These are phyloP conservation scores for Aspergillus sp. DNA, from an alignment of 2,329 filamentous ascomycete genomes.

Conservation along the genomic window DNA sequence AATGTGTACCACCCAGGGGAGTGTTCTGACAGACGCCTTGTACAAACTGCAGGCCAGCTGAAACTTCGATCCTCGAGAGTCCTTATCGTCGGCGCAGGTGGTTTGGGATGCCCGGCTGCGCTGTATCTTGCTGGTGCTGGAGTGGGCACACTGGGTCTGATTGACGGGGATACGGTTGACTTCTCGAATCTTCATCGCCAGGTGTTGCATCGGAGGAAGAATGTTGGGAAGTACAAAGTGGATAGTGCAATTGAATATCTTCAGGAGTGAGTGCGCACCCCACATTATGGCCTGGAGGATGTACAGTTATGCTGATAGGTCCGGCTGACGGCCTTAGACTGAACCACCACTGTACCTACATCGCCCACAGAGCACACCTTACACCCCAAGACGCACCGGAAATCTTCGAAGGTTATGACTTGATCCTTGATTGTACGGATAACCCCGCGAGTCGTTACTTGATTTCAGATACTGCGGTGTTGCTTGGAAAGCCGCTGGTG, in stretches of 20 bases:
- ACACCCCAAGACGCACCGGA: conserved; percentile 58
- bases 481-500: conserved; percentile 69
- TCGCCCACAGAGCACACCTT: conserved; percentile 56
- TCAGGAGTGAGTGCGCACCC: conserved; percentile 37
- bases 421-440: conserved; percentile 92
- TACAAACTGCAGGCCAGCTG: conserved; percentile 56
- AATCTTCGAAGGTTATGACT: conserved; percentile 63
- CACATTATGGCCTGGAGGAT: neutral
- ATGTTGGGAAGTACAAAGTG: conserved; percentile 70
- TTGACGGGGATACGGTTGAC: conserved; percentile 85
- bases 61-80: conserved; percentile 61
- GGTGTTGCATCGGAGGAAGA: conserved; percentile 64
- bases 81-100: conserved; percentile 78
- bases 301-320: no score
- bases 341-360: conserved; percentile 63
- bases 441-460: conserved; percentile 86
- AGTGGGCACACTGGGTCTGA: conserved; percentile 70
- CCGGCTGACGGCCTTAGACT: conserved; percentile 41
- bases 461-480: conserved; percentile 80
- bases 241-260: conserved; percentile 62
- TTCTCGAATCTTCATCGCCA: conserved; percentile 88
- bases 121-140: conserved; percentile 89
- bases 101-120: conserved; percentile 83
- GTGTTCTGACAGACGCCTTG: conserved; percentile 1
- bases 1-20: neutral